Conservation (phyloP, 352 stramenopile genomes). For the Globisporangium alternatum region DNA sequence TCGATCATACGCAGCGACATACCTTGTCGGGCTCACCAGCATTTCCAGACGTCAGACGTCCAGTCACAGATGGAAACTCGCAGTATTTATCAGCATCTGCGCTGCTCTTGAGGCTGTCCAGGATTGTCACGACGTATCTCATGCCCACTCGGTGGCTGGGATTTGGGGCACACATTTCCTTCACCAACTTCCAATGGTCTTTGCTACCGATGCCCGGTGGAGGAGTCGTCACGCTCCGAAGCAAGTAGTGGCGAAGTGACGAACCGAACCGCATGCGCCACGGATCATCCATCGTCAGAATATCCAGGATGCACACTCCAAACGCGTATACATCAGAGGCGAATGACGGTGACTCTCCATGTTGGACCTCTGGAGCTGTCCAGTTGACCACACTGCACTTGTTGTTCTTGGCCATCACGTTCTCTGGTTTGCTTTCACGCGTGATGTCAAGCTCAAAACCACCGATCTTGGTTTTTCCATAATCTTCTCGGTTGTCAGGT, state of each 20-base stretch:
- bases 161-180: conserved; percentile 8
- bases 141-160: background rate
- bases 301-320: conserved; percentile 10
- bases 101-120: background rate
- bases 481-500: conserved; percentile 6
- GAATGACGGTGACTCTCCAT: background rate
- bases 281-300: conserved; percentile 1
- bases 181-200: conserved; percentile 8
- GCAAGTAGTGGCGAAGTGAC: conserved; percentile 5
- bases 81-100: background rate
- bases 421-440: background rate
- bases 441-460: conserved; percentile 5
- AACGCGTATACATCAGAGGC: conserved; percentile 8
- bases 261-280: background rate
- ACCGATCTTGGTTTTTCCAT: conserved; percentile 9
- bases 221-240: background rate
- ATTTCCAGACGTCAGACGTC: background rate
- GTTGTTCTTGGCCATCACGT: background rate
- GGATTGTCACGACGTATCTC: background rate
- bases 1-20: background rate
- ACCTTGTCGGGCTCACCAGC: background rate
- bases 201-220: background rate
- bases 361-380: conserved; percentile 3
- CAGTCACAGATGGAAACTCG: background rate
- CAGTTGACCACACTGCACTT: background rate